Percentiles rank a stretch among this genome's conserved stretches.
These are phyloP conservation scores for Chaetomium sp. DNA, from an alignment of 2,329 filamentous ascomycete genomes.

Conservation along the genomic window DNA sequence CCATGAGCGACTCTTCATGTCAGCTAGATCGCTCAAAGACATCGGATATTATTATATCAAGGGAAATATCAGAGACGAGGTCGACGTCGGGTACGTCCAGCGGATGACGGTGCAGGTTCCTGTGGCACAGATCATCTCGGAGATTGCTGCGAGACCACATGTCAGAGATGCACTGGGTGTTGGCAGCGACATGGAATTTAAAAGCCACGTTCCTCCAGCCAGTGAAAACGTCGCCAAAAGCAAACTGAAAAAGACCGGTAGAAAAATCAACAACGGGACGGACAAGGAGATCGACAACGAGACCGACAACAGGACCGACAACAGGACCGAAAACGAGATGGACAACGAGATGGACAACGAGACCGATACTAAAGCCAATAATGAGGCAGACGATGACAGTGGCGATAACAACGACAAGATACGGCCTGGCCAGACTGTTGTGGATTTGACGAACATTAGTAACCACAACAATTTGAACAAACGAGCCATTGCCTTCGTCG, in stretches of 20 bases:
- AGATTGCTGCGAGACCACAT: background rate
- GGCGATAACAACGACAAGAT: constrained; percentile 34
- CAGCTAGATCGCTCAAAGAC: too few species aligned
- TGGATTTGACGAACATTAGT: constrained; percentile 30
- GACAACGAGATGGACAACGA: too few species aligned
- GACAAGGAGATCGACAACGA: too few species aligned
- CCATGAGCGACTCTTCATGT: too few species aligned
- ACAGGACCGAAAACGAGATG: too few species aligned
- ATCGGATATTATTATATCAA: too few species aligned
- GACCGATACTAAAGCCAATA: constrained; percentile 1
- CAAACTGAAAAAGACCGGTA: too few species aligned
- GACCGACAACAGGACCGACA: too few species aligned
- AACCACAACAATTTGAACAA: background rate
- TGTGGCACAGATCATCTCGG: background rate
- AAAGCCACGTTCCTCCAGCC: background rate
- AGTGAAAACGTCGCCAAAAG: background rate
- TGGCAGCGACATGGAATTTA: background rate
- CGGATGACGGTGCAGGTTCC: background rate
- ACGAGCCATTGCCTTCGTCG: constrained; percentile 39
- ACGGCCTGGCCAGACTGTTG: constrained; percentile 42
- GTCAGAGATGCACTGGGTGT: background rate
- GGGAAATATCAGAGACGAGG: background rate
- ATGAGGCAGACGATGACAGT: constrained; percentile 36
- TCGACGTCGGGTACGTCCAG: background rate
- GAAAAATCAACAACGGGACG: too few species aligned